A percentile compares a stretch with the other conserved stretches of the same genome.
These are phyloP conservation scores for Mycena pura DNA, from an alignment of 768 basidiomycete genomes.

Conservation along the genomic window DNA sequence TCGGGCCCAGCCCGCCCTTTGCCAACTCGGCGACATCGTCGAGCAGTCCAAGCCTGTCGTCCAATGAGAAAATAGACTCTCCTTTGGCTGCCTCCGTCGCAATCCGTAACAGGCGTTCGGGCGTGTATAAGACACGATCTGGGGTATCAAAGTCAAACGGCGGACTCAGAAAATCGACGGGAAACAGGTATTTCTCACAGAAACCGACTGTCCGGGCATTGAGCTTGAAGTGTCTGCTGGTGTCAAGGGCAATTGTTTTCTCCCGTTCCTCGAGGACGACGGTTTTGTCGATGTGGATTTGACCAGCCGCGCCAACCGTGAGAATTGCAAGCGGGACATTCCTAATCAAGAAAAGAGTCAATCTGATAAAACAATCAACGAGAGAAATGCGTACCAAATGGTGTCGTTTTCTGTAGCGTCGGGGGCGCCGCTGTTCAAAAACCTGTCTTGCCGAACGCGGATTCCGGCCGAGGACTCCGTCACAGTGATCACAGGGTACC, in stretches of 20 bases:
- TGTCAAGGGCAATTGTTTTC: slow-evolving; percentile 72
- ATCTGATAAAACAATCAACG: background rate
- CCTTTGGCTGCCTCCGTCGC: slow-evolving; percentile 78
- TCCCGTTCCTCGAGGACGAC: slow-evolving; percentile 74
- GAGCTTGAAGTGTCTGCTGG: slow-evolving; percentile 82
- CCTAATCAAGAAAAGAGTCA: slow-evolving; percentile 47
- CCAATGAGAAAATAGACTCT: slow-evolving; percentile 71
- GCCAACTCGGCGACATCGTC: slow-evolving; percentile 83
- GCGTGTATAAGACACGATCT: slow-evolving; percentile 89
- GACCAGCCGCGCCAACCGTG: slow-evolving; percentile 64
- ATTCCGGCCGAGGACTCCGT: slow-evolving; percentile 77
- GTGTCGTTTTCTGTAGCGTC: slow-evolving; percentile 86
- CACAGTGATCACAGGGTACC: slow-evolving; percentile 92
- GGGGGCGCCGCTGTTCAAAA: slow-evolving; percentile 83
- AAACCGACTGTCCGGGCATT: slow-evolving; percentile 90
- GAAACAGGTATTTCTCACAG: slow-evolving; percentile 58
- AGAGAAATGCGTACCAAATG: slow-evolving; percentile 63
- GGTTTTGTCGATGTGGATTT: slow-evolving; percentile 62
- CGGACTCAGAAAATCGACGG: too few species aligned
- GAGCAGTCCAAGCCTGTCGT: slow-evolving; percentile 89
- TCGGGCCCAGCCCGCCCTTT: slow-evolving; percentile 76
- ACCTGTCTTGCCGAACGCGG: slow-evolving; percentile 86
- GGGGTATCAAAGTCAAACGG: background rate
- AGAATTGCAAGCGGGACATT: slow-evolving; percentile 80
- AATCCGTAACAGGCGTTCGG: slow-evolving; percentile 78